phyloP scores from a whole-genome alignment of 352 stramenopile species.

The Phytophthora citricola region DNA sequence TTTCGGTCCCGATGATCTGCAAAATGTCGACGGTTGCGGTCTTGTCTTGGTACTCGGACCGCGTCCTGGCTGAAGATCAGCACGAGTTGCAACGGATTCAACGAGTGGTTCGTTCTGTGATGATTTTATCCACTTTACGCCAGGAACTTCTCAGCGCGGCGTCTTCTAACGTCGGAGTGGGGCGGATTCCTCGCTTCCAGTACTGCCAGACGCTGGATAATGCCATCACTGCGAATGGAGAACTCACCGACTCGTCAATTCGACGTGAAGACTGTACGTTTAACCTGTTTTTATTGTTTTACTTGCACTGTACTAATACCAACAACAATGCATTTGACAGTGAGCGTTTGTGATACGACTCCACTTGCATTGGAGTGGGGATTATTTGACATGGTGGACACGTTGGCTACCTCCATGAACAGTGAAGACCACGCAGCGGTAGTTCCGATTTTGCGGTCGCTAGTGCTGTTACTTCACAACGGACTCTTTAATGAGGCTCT shows the following conservation, averaged over 20 bases:
- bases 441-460: slow-evolving; percentile 60
- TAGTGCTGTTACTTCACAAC: slow-evolving; percentile 60
- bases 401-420: slow-evolving; percentile 79
- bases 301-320: slow-evolving; percentile 12
- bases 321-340: slow-evolving; percentile 35
- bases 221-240: slow-evolving; percentile 74
- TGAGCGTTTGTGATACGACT: slow-evolving; percentile 57
- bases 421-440: slow-evolving; percentile 82
- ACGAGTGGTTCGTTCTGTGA: slow-evolving; percentile 70
- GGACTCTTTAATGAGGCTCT: slow-evolving; percentile 66
- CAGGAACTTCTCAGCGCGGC: slow-evolving; percentile 53
- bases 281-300: slow-evolving; percentile 1
- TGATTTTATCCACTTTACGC: slow-evolving; percentile 63
- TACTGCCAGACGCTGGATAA: slow-evolving; percentile 83
- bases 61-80: slow-evolving; percentile 56
- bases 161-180: slow-evolving; percentile 25
- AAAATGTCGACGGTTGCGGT: slow-evolving; percentile 85
- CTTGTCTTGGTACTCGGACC: slow-evolving; percentile 80
- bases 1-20: slow-evolving; percentile 84
- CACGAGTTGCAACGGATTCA: slow-evolving; percentile 78
- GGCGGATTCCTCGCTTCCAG: slow-evolving; percentile 71
- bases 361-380: slow-evolving; percentile 77
- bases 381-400: slow-evolving; percentile 72
- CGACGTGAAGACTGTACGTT: slow-evolving; percentile 58
- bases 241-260: slow-evolving; percentile 53